Evolutionary conservation across 352 stramenopile species (phyloP).

Genomic region (Globisporangium splendens): DNA sequence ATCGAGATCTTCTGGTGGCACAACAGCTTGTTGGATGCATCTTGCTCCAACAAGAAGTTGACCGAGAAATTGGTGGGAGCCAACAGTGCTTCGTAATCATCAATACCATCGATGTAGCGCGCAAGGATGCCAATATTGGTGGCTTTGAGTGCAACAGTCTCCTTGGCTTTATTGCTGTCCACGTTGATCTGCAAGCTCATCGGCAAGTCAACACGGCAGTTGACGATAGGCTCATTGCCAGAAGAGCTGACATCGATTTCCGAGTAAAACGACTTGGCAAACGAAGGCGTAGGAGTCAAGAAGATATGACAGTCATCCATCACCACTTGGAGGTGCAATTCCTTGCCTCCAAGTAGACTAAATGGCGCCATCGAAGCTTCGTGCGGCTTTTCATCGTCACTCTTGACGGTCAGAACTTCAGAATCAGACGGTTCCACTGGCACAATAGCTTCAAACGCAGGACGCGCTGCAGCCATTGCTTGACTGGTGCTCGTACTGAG

Average conservation of each 20-base stretch:
- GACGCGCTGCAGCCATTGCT: constrained; percentile 40
- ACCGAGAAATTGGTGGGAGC: constrained; percentile 41
- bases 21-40: constrained; percentile 26
- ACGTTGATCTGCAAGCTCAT: constrained; percentile 39
- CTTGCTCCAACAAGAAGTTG: constrained; percentile 50
- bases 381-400: constrained; percentile 29
- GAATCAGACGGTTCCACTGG: constrained; percentile 13
- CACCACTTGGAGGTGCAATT: constrained; percentile 42
- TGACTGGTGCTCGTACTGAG: constrained; percentile 47
- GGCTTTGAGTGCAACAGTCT: constrained; percentile 47
- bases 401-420: constrained; percentile 22
- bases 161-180: constrained; percentile 41
- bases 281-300: constrained; percentile 38
- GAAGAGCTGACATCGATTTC: constrained; percentile 46
- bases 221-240: constrained; percentile 39
- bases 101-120: constrained; percentile 42
- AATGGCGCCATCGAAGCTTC: constrained; percentile 62
- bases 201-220: constrained; percentile 52
- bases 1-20: constrained; percentile 52
- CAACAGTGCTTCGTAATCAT: constrained; percentile 41
- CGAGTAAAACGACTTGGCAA: constrained; percentile 53
- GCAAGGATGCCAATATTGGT: constrained; percentile 45
- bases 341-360: constrained; percentile 49
- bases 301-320: constrained; percentile 60
- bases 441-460: constrained; percentile 20